Evolutionary conservation across 1,139 yeast species (phyloP).

Genomic region (Saccharomyces hybrid): DNA sequence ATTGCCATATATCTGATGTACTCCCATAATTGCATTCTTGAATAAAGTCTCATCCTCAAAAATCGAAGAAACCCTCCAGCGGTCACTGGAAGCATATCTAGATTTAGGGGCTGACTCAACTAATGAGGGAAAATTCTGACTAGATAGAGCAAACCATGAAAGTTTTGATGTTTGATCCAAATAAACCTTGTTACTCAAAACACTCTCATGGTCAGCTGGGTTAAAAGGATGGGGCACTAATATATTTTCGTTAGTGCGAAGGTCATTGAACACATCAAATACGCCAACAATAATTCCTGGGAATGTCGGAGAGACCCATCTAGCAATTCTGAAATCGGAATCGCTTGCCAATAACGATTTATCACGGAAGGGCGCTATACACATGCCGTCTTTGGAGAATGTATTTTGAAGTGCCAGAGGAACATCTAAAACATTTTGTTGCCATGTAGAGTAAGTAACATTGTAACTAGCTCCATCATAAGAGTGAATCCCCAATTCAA

Average conservation of each 20-base stretch:
- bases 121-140: slow-evolving; percentile 64
- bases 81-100: slow-evolving; percentile 43
- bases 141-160: slow-evolving; percentile 87
- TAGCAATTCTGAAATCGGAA: slow-evolving; percentile 55
- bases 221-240: slow-evolving; percentile 59
- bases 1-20: background rate
- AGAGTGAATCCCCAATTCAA: slow-evolving; percentile 56
- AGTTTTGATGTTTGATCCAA: slow-evolving; percentile 57
- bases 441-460: slow-evolving; percentile 85
- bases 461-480: slow-evolving; percentile 70
- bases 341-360: slow-evolving; percentile 62
- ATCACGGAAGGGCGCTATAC: slow-evolving; percentile 80
- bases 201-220: slow-evolving; percentile 24
- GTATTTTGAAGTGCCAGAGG: slow-evolving; percentile 50
- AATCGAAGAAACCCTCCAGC: slow-evolving; percentile 37
- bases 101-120: slow-evolving; percentile 74
- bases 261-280: slow-evolving; percentile 31
- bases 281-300: slow-evolving; percentile 30
- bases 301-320: slow-evolving; percentile 56
- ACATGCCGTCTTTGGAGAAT: slow-evolving; percentile 58
- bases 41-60: slow-evolving; percentile 31
- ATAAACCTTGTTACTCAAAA: slow-evolving; percentile 41
- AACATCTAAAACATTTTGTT: slow-evolving; percentile 69
- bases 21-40: slow-evolving; percentile 32
- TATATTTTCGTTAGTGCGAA: slow-evolving; percentile 27